These are phyloP conservation scores for Termitomyces eurrhizus DNA, from an alignment of 768 basidiomycete genomes.

Conservation along the genomic window DNA sequence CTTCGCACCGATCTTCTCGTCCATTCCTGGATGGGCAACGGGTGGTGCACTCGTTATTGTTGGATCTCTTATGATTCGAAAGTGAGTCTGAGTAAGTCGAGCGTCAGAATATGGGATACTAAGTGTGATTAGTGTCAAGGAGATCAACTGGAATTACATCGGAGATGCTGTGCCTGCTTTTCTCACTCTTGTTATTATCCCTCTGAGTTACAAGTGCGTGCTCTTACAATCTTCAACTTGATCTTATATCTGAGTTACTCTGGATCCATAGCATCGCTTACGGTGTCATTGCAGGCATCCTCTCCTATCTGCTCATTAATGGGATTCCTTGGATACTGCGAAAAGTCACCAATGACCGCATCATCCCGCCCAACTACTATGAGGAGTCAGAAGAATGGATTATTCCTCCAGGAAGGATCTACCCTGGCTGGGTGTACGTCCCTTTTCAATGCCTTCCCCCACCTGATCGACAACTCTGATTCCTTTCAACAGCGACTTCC, in stretches of 20 bases:
- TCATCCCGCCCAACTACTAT: slow-evolving; percentile 62
- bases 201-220: slow-evolving; percentile 70
- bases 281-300: slow-evolving; percentile 79
- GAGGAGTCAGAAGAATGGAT: slow-evolving; percentile 66
- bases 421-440: slow-evolving; percentile 69
- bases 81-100: slow-evolving; percentile 36
- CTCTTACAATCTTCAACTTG: neutral
- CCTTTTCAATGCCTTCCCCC: neutral
- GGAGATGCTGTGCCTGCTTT: slow-evolving; percentile 89
- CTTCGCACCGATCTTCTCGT: slow-evolving; percentile 87
- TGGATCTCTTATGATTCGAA: slow-evolving; percentile 87
- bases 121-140: slow-evolving; percentile 49
- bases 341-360: slow-evolving; percentile 51
- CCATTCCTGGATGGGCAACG: slow-evolving; percentile 84
- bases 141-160: slow-evolving; percentile 88
- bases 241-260: neutral
- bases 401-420: slow-evolving; percentile 65
- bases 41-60: slow-evolving; percentile 83
- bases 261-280: slow-evolving; percentile 71
- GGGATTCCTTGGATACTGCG: slow-evolving; percentile 57
- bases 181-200: slow-evolving; percentile 76
- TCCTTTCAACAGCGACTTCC: neutral
- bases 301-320: slow-evolving; percentile 70
- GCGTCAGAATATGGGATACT: neutral
- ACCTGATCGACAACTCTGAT: neutral